Conservation (phyloP, 768 basidiomycete genomes). For the Boletus eberwhitei region DNA sequence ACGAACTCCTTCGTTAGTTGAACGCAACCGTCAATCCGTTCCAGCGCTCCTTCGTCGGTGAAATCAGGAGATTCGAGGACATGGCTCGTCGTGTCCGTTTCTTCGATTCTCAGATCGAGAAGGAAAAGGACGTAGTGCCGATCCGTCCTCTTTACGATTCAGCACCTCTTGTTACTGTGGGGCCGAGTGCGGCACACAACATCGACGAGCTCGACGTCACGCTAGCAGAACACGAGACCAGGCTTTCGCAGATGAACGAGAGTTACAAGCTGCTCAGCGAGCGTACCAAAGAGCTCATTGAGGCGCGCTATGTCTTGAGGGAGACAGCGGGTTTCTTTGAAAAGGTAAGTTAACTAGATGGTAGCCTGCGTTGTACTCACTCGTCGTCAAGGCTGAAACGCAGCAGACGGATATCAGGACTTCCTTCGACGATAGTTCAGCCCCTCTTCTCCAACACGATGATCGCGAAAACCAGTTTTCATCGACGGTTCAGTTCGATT, state of each 20-base stretch:
- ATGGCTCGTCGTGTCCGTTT: constrained; percentile 94
- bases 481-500: constrained; percentile 65
- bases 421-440: constrained; percentile 89
- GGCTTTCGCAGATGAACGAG: constrained; percentile 87
- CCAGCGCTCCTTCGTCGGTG: constrained; percentile 96
- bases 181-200: constrained; percentile 88
- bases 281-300: constrained; percentile 80
- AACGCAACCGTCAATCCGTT: constrained; percentile 96
- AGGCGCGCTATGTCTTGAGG: constrained; percentile 89
- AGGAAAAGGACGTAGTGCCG: constrained; percentile 78
- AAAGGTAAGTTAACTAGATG: constrained; percentile 46
- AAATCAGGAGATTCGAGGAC: constrained; percentile 93
- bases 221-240: constrained; percentile 80
- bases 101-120: constrained; percentile 80
- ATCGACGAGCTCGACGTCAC: constrained; percentile 91
- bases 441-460: constrained; percentile 88
- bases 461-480: constrained; percentile 71
- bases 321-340: constrained; percentile 98
- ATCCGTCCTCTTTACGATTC: constrained; percentile 86
- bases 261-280: constrained; percentile 88
- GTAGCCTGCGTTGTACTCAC: constrained; percentile 5
- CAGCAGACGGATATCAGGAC: constrained; percentile 77
- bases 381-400: constrained; percentile 59
- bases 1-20: constrained; percentile 47
- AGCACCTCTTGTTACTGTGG: constrained; percentile 81